Evolutionary conservation across 2,329 filamentous ascomycete genomes (phyloP), one percentile per base, ranked within the genome.

Genomic region (Diaporthe sp.): DNA sequence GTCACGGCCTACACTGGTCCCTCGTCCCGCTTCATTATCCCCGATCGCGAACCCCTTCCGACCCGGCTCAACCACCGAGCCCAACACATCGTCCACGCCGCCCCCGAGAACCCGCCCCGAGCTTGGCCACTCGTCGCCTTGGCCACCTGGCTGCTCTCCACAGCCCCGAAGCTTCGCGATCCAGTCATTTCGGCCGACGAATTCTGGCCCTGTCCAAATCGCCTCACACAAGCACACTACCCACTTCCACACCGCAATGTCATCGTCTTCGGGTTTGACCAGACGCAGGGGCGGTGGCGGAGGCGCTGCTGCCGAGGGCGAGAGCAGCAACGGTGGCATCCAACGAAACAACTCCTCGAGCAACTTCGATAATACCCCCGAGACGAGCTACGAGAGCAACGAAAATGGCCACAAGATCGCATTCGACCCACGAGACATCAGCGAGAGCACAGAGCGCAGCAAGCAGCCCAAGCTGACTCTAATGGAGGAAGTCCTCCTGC

Each of bases 401-500:
- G 96, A 97, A 85, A 98, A 98, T 86, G 97, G 97, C 78, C 97
- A 98, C 90, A 98, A 97, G 89, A 98, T 99, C 84, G 97, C 96
- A 74, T 99, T 95, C 84, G 97, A 99, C 84, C 97, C 97, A 75
- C 91, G 96, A 84, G 97, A 99, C 85, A 97, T 99, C 81, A 97
- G 93, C 86, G 97, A 99, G 89, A 98, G 92, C 85, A 95, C 94
- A 79, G 97, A 99, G 88, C 89, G 97, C 83, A 97, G 91, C 89
- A 98, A 98, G 88, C 96, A 98, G 88, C 97, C 97, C 63, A 99
- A 98, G 88, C 88, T 99, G 82, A 99, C 97, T 51, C 88, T 99
- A 82, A 99, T 99, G 97, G 97, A 99, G 87, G 97, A 99, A 86
- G 93, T 99, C 71, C 88, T 99, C 81, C 88, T 99, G 80, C 91